Evolutionary conservation across 495 filamentous ascomycete species (phyloP).

Genomic region (Evernia prunastri): DNA sequence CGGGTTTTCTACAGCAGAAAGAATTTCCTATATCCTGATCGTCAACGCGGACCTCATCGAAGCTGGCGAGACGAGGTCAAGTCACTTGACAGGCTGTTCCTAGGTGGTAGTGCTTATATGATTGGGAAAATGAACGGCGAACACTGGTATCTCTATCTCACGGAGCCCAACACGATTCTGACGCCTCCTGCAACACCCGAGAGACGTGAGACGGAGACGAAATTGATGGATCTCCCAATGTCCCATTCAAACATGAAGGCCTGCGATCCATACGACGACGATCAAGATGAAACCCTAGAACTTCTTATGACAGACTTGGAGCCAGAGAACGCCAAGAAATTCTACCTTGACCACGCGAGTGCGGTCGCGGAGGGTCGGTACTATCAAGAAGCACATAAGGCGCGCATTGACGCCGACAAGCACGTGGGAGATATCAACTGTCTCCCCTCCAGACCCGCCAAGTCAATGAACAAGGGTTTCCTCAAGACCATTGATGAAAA

Average conservation of each 20-base stretch:
- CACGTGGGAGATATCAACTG: conserved; percentile 46
- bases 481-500: conserved; percentile 47
- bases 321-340: conserved; percentile 86
- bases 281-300: conserved; percentile 87
- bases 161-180: conserved; percentile 69
- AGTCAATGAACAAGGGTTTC: conserved; percentile 23
- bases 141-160: conserved; percentile 98
- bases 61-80: conserved; percentile 97
- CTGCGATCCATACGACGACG: conserved; percentile 39
- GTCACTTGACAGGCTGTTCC: conserved; percentile 81
- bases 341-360: conserved; percentile 90
- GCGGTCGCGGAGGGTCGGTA: conserved; percentile 76
- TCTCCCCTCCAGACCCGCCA: conserved; percentile 21
- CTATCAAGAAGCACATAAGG: conserved; percentile 53
- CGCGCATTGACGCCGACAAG: conserved; percentile 45
- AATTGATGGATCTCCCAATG: conserved; percentile 49
- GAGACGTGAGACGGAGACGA: conserved; percentile 61
- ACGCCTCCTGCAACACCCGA: conserved; percentile 78
- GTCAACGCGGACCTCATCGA: conserved; percentile 87
- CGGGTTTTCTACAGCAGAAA: conserved; percentile 98
- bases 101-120: conserved; percentile 96
- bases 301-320: conserved; percentile 98
- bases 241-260: conserved; percentile 18
- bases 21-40: conserved; percentile 95
- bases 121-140: conserved; percentile 99